Conservation (phyloP, 164 flowering plant species). For the Chloranthus sessilifolius region DNA sequence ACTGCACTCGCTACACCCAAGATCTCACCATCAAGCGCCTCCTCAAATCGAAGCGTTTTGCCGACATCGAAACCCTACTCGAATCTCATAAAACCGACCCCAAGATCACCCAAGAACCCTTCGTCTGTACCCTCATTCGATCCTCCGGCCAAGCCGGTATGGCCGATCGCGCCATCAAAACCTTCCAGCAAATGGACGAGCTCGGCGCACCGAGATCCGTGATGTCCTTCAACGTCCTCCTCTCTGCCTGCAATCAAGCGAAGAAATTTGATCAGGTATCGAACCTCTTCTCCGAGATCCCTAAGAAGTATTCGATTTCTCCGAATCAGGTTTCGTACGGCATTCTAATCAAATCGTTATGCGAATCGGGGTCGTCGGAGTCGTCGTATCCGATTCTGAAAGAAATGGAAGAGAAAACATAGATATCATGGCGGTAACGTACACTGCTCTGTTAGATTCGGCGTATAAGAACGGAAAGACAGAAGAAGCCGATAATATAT, state of each 20-base stretch:
- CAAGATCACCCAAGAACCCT: conserved; percentile 54
- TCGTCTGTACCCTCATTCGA: conserved; percentile 47
- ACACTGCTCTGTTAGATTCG: conserved; percentile 48
- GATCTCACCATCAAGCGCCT: conserved; percentile 61
- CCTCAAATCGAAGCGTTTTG: conserved; percentile 53
- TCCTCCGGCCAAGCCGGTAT: conserved; percentile 76
- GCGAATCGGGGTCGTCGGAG: conserved; percentile 44
- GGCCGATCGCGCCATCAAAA: conserved; percentile 62
- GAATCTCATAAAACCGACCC: conserved; percentile 63
- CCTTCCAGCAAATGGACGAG: conserved; percentile 60
- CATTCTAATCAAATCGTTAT: conserved; percentile 50
- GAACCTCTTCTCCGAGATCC: conserved; percentile 45
- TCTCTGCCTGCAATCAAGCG: conserved; percentile 46
- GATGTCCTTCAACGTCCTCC: conserved; percentile 63
- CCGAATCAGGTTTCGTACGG: conserved; percentile 69
- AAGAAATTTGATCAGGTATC: conserved; percentile 43
- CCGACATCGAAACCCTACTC: conserved; percentile 59
- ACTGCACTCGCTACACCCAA: conserved; percentile 54
- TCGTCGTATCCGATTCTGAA: conserved; percentile 34
- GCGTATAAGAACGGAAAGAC: conserved; percentile 50
- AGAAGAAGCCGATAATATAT: conserved; percentile 52
- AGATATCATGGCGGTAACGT: conserved; percentile 41
- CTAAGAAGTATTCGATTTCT: conserved; percentile 30
- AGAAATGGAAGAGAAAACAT: conserved; percentile 58
- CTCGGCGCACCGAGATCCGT: conserved; percentile 56